A percentile compares a stretch with the other conserved stretches of the same genome.
phyloP scores from a whole-genome alignment of 768 basidiomycete species.

The Gymnopilus junonius region DNA sequence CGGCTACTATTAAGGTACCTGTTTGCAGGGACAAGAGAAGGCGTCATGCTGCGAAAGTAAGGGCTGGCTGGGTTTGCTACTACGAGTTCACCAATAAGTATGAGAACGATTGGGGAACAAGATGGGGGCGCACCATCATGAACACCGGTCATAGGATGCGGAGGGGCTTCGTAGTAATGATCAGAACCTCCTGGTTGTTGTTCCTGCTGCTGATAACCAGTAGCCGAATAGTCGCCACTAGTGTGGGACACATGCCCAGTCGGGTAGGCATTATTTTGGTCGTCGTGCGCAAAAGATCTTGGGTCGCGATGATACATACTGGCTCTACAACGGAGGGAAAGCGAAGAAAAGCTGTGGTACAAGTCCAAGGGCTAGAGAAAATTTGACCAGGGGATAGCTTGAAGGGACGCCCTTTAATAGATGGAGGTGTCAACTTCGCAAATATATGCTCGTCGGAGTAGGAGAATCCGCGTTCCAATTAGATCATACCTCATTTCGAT shows the following conservation, averaged over 20 bases:
- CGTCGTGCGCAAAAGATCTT: conserved; percentile 48
- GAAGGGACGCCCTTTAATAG: conserved; percentile 47
- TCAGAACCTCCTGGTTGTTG: conserved; percentile 29
- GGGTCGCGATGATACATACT: conserved; percentile 45
- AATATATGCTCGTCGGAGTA: conserved; percentile 37
- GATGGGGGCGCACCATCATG: conserved; percentile 26
- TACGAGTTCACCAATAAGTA: conserved; percentile 7
- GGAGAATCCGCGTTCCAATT: conserved; percentile 35
- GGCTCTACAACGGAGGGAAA: conserved; percentile 22
- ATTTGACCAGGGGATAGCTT: conserved; percentile 29
- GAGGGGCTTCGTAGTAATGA: conserved; percentile 38
- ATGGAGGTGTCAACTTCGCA: conserved; percentile 48
- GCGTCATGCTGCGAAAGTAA: conserved; percentile 44
- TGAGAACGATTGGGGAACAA: background rate
- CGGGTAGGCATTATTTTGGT: conserved; percentile 34
- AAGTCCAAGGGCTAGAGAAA: conserved; percentile 12
- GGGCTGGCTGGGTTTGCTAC: conserved; percentile 24
- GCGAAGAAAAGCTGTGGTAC: conserved; percentile 22
- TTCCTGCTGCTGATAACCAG: conserved; percentile 34
- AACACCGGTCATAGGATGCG: conserved; percentile 23
- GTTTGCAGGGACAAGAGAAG: conserved; percentile 31
- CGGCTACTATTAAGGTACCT: conserved; percentile 33
- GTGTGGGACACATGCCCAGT: conserved; percentile 32
- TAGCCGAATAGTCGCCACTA: conserved; percentile 31
- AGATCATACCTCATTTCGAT: conserved; percentile 44